These are phyloP conservation scores for Plenodomus lindquistii DNA, from an alignment of 2,329 filamentous ascomycete genomes.

Conservation along the genomic window DNA sequence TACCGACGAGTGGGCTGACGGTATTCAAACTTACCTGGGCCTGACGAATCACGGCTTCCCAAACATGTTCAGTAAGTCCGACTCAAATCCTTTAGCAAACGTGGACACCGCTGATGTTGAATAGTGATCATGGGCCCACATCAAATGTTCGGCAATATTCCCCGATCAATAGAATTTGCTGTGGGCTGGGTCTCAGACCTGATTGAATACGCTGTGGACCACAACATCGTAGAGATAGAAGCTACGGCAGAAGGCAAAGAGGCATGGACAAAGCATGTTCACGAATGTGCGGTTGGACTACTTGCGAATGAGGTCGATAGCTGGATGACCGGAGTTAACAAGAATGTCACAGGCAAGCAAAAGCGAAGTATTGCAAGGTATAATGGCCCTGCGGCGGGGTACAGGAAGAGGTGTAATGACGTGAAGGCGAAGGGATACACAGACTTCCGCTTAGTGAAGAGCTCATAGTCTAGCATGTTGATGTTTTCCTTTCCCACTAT, in stretches of 20 bases:
- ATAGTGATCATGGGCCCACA: constrained; percentile 50
- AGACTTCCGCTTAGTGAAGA: constrained; percentile 22
- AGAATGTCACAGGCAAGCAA: constrained; percentile 49
- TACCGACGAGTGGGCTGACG: constrained; percentile 21
- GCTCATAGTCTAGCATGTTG: neutral
- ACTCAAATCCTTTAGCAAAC: neutral
- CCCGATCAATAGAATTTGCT: constrained; percentile 50
- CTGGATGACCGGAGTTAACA: constrained; percentile 62
- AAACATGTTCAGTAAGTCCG: constrained; percentile 31
- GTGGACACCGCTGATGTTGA: neutral
- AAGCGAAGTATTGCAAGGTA: constrained; percentile 54
- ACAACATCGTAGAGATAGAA: constrained; percentile 44
- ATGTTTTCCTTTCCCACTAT: no score
- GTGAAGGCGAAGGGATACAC: constrained; percentile 24
- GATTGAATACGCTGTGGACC: constrained; percentile 39
- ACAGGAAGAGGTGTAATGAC: constrained; percentile 40
- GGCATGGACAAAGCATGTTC: constrained; percentile 55
- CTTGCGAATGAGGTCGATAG: constrained; percentile 55
- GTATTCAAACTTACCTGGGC: constrained; percentile 32
- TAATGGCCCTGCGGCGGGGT: constrained; percentile 51
- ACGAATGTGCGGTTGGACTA: constrained; percentile 50
- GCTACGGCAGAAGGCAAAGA: constrained; percentile 48
- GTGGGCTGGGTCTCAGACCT: constrained; percentile 47
- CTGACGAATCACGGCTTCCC: constrained; percentile 32
- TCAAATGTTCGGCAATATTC: constrained; percentile 51